phyloP scores from a whole-genome alignment of 169 alveolate species.

The Perkinsus olseni region DNA sequence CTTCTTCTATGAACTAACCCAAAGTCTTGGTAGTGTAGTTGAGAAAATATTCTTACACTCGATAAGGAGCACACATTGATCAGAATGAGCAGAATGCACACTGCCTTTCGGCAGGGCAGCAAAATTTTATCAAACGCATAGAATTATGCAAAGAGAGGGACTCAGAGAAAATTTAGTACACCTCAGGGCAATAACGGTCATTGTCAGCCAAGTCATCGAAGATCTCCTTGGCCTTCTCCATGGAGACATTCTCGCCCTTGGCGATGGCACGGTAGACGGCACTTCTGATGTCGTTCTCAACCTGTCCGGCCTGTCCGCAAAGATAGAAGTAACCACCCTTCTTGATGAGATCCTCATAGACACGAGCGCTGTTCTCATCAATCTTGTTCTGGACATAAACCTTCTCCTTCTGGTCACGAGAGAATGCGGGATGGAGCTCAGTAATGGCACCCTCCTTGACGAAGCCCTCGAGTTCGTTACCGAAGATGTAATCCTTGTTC shows the following conservation, averaged over 20 bases:
- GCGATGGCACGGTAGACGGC: too few relatives aligned
- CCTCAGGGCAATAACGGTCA: too few relatives aligned
- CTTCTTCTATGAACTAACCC: too few relatives aligned
- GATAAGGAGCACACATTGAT: background rate
- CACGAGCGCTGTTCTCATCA: slow-evolving; percentile 12
- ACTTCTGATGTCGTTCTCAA: slow-evolving; percentile 1
- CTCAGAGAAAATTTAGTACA: too few relatives aligned
- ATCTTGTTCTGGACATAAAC: slow-evolving; percentile 49
- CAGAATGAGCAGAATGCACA: background rate
- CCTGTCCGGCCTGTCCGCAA: slow-evolving; percentile 34
- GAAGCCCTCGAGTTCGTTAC: slow-evolving; percentile 42
- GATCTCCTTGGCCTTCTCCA: too few relatives aligned
- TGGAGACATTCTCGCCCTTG: too few relatives aligned
- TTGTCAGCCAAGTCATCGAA: too few relatives aligned
- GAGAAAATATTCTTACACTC: background rate
- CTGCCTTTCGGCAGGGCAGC: background rate
- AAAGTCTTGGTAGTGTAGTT: too few relatives aligned
- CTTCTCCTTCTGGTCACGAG: slow-evolving; percentile 52
- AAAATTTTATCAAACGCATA: too few relatives aligned
- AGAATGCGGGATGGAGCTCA: slow-evolving; percentile 45
- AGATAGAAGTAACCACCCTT: slow-evolving; percentile 33
- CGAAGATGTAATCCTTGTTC: slow-evolving; percentile 42
- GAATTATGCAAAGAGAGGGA: too few relatives aligned
- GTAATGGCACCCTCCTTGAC: slow-evolving; percentile 35
- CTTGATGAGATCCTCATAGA: slow-evolving; percentile 19